Evolutionary conservation across 352 stramenopile genomes (phyloP).

Genomic region (Pseudoperonospora humuli): DNA sequence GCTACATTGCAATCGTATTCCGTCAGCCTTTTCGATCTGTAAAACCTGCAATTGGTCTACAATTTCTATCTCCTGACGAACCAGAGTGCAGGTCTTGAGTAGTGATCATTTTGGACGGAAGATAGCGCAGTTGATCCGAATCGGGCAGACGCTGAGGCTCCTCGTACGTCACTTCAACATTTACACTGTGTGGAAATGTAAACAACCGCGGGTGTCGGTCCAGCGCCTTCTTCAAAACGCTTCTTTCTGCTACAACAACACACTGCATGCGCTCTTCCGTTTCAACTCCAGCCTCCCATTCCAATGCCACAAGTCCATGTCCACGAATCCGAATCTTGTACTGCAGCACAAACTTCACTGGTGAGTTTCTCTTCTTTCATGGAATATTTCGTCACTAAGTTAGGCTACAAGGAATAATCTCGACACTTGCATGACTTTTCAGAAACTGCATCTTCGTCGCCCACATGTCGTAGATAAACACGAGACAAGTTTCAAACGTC

Average conservation of each 20-base stretch:
- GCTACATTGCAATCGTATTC: constrained; percentile 1
- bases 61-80: constrained; percentile 4
- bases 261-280: constrained; percentile 54
- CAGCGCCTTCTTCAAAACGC: constrained; percentile 45
- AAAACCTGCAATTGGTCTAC: neutral
- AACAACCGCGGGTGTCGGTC: constrained; percentile 28
- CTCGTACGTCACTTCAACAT: constrained; percentile 44
- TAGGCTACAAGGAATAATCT: neutral
- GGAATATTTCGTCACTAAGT: neutral
- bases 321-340: constrained; percentile 55
- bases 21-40: neutral
- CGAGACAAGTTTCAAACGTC: constrained; percentile 40
- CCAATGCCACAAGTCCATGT: constrained; percentile 37
- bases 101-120: constrained; percentile 32
- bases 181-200: constrained; percentile 26
- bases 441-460: constrained; percentile 49
- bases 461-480: constrained; percentile 78
- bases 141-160: constrained; percentile 41
- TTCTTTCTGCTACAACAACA: constrained; percentile 46
- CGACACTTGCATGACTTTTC: constrained; percentile 42
- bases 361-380: neutral
- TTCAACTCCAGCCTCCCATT: constrained; percentile 56
- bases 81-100: constrained; percentile 28
- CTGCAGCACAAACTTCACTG: constrained; percentile 13
- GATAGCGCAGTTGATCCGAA: constrained; percentile 56